Conservation (phyloP, 495 filamentous ascomycete genomes). For the Saxispiralis lemnorum region DNA sequence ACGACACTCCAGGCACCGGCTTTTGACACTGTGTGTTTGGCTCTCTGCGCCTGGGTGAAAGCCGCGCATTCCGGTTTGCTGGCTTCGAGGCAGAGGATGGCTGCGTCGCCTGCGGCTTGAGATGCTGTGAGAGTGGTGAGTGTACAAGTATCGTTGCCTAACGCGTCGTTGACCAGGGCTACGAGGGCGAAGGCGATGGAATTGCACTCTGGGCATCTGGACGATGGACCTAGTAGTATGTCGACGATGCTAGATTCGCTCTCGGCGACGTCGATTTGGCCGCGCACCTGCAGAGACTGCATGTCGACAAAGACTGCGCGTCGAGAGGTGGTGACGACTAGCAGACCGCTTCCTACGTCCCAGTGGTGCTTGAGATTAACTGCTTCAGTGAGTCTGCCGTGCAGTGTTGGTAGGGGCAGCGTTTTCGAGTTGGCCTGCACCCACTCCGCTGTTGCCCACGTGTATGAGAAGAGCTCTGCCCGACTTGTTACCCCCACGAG, state of each 20-base stretch:
- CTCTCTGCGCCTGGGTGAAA: constrained; percentile 21
- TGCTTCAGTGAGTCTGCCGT: constrained; percentile 1
- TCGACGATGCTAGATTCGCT: background rate
- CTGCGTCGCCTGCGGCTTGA: background rate
- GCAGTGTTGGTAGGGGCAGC: background rate
- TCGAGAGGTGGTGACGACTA: background rate
- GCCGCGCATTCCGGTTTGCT: constrained; percentile 18
- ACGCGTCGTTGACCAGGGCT: constrained; percentile 15
- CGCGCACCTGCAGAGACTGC: background rate
- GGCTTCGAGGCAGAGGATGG: background rate
- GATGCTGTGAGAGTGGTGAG: background rate
- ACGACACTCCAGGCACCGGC: constrained; percentile 30
- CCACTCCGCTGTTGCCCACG: background rate
- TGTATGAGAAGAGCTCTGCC: background rate
- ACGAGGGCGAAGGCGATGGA: constrained; percentile 20
- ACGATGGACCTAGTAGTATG: background rate
- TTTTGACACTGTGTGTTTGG: constrained; percentile 22
- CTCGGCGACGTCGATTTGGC: background rate
- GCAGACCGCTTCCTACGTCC: background rate
- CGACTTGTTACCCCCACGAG: constrained; percentile 4
- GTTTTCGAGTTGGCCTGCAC: background rate
- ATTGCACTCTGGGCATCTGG: constrained; percentile 13
- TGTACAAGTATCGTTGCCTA: constrained; percentile 13
- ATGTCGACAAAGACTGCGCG: constrained; percentile 2
- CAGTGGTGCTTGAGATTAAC: background rate